Evolutionary conservation across 805 yeast species (phyloP).

Genomic region (Metschnikowia picachoensis): DNA sequence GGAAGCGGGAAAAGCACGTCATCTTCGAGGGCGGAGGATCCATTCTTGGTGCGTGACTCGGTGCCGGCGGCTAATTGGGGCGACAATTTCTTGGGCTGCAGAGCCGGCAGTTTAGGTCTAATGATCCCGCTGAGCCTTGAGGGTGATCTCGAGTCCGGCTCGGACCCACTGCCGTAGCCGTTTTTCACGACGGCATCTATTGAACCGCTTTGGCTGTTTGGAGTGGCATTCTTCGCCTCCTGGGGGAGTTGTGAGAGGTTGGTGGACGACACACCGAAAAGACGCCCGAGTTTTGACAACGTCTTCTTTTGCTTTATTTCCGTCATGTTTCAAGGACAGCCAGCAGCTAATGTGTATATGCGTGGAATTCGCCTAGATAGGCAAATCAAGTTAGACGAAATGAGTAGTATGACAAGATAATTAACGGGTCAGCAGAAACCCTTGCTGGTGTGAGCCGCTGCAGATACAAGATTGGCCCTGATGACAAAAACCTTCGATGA

Average conservation of each 20-base stretch:
- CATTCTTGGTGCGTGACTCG: background rate
- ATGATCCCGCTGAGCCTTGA: background rate
- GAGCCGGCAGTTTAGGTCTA: conserved; percentile 11
- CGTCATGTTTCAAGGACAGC: conserved; percentile 14
- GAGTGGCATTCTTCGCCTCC: conserved; percentile 4
- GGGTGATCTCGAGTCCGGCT: conserved; percentile 5
- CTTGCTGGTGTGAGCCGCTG: background rate
- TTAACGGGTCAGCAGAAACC: background rate
- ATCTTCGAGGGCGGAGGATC: conserved; percentile 7
- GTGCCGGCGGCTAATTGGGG: background rate
- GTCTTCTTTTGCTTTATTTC: conserved; percentile 23
- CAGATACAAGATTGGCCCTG: background rate
- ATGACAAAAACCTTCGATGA: background rate
- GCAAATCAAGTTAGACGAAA: background rate
- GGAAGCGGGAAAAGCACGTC: conserved; percentile 19
- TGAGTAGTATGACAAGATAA: no score
- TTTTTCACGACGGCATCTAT: conserved; percentile 2
- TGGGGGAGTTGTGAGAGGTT: conserved; percentile 13
- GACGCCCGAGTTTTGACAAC: conserved; percentile 23
- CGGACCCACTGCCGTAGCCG: conserved; percentile 2
- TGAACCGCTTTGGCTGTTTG: background rate
- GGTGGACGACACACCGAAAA: conserved; percentile 24
- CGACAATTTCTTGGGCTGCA: background rate
- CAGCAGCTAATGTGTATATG: background rate
- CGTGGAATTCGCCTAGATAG: background rate